Percentiles rank a stretch among this genome's conserved stretches.
Conservation (phyloP, 805 yeast genomes). For the Nakazawaea populi region DNA sequence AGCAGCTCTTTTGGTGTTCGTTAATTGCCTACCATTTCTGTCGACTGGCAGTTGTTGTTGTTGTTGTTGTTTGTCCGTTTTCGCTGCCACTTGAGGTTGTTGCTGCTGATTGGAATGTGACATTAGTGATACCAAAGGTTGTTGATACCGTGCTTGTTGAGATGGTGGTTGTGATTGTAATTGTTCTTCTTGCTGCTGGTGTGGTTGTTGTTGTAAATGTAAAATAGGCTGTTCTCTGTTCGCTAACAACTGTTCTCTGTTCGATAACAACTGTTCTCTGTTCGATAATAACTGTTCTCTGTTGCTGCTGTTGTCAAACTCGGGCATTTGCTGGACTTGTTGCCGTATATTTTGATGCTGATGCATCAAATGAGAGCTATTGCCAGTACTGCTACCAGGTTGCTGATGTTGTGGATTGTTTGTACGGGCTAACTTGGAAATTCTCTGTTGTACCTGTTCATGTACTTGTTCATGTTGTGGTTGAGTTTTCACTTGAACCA, state of each 20-base stretch:
- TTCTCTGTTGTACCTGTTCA: constrained; percentile 8
- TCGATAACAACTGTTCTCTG: neutral
- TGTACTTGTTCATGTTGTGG: constrained; percentile 15
- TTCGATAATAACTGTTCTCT: neutral
- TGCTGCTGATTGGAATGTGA: neutral
- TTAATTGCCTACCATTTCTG: constrained; percentile 35
- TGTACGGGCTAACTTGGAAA: neutral
- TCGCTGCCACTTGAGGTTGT: neutral
- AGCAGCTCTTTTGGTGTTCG: constrained; percentile 77
- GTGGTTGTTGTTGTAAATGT: neutral
- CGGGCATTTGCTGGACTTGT: constrained; percentile 11
- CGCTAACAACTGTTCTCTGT: neutral
- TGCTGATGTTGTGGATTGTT: neutral
- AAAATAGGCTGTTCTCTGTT: neutral
- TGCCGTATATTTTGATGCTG: constrained; percentile 7
- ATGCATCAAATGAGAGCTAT: neutral
- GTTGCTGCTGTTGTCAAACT: neutral
- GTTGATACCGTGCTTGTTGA: too few species aligned
- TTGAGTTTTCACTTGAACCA: constrained; percentile 11
- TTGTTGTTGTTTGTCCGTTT: neutral
- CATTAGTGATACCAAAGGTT: neutral
- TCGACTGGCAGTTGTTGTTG: constrained; percentile 14
- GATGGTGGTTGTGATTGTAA: too few species aligned
- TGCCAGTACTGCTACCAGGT: too few species aligned
- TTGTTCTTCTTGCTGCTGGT: too few species aligned